phyloP scores from a whole-genome alignment of 352 stramenopile species.

The Globisporangium lucens region DNA sequence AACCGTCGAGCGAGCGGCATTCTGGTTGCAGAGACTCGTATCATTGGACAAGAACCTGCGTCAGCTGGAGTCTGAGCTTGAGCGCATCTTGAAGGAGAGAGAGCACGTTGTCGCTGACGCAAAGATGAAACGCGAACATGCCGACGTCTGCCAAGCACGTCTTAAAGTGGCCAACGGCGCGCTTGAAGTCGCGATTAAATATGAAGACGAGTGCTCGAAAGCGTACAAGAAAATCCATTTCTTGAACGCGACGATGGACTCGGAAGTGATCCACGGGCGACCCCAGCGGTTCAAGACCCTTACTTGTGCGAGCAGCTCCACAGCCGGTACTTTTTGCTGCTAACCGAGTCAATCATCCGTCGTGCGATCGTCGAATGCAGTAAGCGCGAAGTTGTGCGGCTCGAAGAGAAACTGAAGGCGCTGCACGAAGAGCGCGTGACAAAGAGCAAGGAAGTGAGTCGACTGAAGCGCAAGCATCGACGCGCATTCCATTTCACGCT shows the following conservation, averaged over 20 bases:
- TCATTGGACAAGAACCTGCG: conserved; percentile 30
- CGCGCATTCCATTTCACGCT: conserved; percentile 44
- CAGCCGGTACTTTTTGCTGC: conserved; percentile 46
- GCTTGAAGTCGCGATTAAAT: conserved; percentile 32
- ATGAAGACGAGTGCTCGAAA: conserved; percentile 32
- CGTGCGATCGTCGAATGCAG: conserved; percentile 42
- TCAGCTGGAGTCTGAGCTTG: conserved; percentile 38
- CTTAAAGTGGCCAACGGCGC: conserved; percentile 30
- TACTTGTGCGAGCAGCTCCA: conserved; percentile 63
- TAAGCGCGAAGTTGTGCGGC: conserved; percentile 35
- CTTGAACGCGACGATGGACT: conserved; percentile 62
- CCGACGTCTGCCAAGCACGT: conserved; percentile 37
- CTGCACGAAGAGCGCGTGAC: conserved; percentile 38
- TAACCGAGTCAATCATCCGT: conserved; percentile 56
- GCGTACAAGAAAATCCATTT: conserved; percentile 47
- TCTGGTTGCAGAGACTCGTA: conserved; percentile 27
- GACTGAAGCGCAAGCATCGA: conserved; percentile 46
- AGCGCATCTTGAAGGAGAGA: conserved; percentile 42
- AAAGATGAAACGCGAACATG: conserved; percentile 40
- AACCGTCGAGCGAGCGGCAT: conserved; percentile 34
- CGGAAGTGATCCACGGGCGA: conserved; percentile 57
- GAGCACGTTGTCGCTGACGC: conserved; percentile 57
- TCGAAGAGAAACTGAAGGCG: conserved; percentile 31
- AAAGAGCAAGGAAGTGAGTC: conserved; percentile 51
- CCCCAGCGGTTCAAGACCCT: conserved; percentile 58